Evolutionary conservation across 495 filamentous ascomycete species (phyloP).

Genomic region (Penicillium odoratum): DNA sequence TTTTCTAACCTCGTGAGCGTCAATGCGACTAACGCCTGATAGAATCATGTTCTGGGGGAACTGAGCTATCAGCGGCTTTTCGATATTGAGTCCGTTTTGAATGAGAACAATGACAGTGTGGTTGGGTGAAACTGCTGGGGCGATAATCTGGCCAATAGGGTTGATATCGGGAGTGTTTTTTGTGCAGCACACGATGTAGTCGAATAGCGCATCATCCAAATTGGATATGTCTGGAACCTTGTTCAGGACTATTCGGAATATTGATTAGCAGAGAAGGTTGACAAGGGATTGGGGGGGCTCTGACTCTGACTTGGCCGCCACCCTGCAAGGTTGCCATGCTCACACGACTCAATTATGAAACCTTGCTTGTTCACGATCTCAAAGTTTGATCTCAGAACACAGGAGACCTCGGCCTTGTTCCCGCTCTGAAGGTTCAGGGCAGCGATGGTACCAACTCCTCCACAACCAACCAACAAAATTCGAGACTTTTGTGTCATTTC

Average conservation of each 20-base stretch:
- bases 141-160: conserved; percentile 63
- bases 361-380: conserved; percentile 45
- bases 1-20: conserved; percentile 16
- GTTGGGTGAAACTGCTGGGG: conserved; percentile 62
- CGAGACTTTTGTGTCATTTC: background rate
- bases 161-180: conserved; percentile 44
- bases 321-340: conserved; percentile 21
- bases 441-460: conserved; percentile 51
- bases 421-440: conserved; percentile 46
- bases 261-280: background rate
- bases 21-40: conserved; percentile 15
- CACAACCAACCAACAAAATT: conserved; percentile 37
- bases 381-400: conserved; percentile 57
- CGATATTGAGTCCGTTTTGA: conserved; percentile 59
- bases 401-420: conserved; percentile 37
- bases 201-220: conserved; percentile 17
- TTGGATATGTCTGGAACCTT: conserved; percentile 7
- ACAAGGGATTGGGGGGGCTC: background rate
- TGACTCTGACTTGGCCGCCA: conserved; percentile 25
- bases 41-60: conserved; percentile 42
- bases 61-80: conserved; percentile 41
- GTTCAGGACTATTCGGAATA: background rate
- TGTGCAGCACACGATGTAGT: conserved; percentile 51
- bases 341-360: conserved; percentile 49
- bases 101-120: conserved; percentile 51